phyloP scores from a whole-genome alignment of 177 flowering plant genomes.

The Vitis hybrid region DNA sequence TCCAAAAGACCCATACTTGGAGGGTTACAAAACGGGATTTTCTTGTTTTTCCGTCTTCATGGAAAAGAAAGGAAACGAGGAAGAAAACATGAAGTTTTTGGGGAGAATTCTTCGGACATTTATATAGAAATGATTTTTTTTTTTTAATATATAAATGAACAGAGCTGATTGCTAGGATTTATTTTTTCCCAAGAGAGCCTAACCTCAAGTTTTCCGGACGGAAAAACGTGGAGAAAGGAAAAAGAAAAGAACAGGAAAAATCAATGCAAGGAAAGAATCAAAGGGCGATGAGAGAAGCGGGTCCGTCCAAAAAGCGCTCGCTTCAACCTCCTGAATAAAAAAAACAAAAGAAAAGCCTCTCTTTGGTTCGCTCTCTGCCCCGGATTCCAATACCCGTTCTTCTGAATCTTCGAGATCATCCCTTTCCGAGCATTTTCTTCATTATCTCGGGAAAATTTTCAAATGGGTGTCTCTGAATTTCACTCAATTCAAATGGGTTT shows the following conservation, averaged over 20 bases:
- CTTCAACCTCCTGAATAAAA: neutral
- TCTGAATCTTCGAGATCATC: conserved; percentile 19
- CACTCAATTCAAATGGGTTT: neutral
- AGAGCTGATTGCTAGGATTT: no score
- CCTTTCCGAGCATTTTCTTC: conserved; percentile 1
- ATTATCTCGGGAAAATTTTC: neutral
- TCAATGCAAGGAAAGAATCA: neutral
- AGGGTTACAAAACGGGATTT: no score
- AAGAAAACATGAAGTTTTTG: no score
- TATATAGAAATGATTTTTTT: no score
- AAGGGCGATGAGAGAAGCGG: neutral
- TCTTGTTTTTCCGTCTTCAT: no score
- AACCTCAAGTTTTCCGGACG: no score
- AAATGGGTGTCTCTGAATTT: conserved; percentile 16
- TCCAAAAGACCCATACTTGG: no score
- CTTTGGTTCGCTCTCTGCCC: neutral
- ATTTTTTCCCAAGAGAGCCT: no score
- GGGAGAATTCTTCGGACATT: no score
- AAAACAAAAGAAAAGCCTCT: conserved; percentile 1
- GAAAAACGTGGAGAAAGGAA: no score
- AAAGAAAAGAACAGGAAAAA: neutral
- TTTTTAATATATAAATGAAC: no score
- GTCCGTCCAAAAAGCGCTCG: conserved; percentile 3
- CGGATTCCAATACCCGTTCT: conserved; percentile 12
- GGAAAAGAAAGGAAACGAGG: no score